phyloP scores from a whole-genome alignment of 805 yeast genomes.

The Ogataea paradorogensis region DNA sequence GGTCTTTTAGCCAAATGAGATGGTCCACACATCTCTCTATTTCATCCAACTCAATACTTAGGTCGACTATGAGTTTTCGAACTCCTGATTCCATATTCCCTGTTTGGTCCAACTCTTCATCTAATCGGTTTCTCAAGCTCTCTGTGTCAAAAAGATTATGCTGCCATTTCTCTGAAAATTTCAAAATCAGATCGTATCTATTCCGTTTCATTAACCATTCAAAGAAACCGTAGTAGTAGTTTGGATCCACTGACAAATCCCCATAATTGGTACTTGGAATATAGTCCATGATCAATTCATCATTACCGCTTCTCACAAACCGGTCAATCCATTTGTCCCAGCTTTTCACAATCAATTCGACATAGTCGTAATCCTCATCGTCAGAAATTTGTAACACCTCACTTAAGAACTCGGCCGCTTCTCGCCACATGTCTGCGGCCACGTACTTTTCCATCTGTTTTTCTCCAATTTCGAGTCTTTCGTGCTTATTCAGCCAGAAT shows the following conservation, averaged over 20 bases:
- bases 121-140: slow-evolving; percentile 44
- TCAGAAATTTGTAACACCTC: slow-evolving; percentile 35
- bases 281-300: slow-evolving; percentile 43
- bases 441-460: slow-evolving; percentile 47
- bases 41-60: slow-evolving; percentile 57
- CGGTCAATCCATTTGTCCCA: slow-evolving; percentile 67
- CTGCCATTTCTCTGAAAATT: slow-evolving; percentile 57
- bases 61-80: slow-evolving; percentile 44
- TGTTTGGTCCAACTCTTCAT: slow-evolving; percentile 35
- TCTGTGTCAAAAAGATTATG: slow-evolving; percentile 46
- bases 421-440: slow-evolving; percentile 48
- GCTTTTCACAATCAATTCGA: slow-evolving; percentile 33
- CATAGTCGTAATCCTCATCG: slow-evolving; percentile 18
- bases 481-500: slow-evolving; percentile 46
- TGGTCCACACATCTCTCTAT: slow-evolving; percentile 64
- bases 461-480: slow-evolving; percentile 59
- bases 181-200: slow-evolving; percentile 35
- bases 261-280: slow-evolving; percentile 50
- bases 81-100: slow-evolving; percentile 21
- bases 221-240: slow-evolving; percentile 47
- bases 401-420: slow-evolving; percentile 50
- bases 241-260: slow-evolving; percentile 31
- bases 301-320: slow-evolving; percentile 48
- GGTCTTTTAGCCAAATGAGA: slow-evolving; percentile 54
- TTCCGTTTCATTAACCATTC: slow-evolving; percentile 41